Conservation (phyloP, 2,329 filamentous ascomycete species). For the Ophiostoma montium region DNA sequence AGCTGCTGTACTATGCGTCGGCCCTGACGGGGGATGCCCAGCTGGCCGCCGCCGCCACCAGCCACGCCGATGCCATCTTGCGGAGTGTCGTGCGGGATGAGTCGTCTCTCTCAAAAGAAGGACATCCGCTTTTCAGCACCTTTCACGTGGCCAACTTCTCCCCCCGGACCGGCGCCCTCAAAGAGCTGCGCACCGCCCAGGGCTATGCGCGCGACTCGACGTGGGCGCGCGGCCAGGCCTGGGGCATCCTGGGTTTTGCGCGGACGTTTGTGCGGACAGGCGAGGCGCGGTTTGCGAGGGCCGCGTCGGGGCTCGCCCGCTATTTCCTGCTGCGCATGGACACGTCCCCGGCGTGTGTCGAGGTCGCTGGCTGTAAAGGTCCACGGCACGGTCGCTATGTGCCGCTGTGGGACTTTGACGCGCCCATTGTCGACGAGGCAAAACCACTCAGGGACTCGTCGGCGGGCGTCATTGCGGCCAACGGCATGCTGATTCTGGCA, state of each 20-base stretch:
- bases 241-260: constrained; percentile 35
- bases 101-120: not conserved
- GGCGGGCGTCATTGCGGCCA: constrained; percentile 26
- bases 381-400: constrained; percentile 17
- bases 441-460: constrained; percentile 23
- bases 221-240: constrained; percentile 38
- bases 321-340: constrained; percentile 33
- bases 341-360: constrained; percentile 19
- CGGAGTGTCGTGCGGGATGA: constrained; percentile 27
- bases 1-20: constrained; percentile 24
- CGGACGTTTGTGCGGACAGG: constrained; percentile 35
- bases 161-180: constrained; percentile 26
- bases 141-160: constrained; percentile 37
- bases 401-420: constrained; percentile 28
- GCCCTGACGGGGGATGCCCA: constrained; percentile 17
- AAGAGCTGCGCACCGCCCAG: constrained; percentile 32
- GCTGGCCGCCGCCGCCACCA: constrained; percentile 19
- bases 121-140: constrained; percentile 21
- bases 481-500: constrained; percentile 26
- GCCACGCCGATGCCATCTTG: constrained; percentile 27
- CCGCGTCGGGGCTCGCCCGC: constrained; percentile 30
- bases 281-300: constrained; percentile 27
- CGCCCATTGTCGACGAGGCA: constrained; percentile 10
- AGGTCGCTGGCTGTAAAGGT: constrained; percentile 14
- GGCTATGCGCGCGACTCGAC: constrained; percentile 32